These are phyloP conservation scores for Hypoxylon sp. DNA, from an alignment of 2,329 filamentous ascomycete species.

Conservation along the genomic window DNA sequence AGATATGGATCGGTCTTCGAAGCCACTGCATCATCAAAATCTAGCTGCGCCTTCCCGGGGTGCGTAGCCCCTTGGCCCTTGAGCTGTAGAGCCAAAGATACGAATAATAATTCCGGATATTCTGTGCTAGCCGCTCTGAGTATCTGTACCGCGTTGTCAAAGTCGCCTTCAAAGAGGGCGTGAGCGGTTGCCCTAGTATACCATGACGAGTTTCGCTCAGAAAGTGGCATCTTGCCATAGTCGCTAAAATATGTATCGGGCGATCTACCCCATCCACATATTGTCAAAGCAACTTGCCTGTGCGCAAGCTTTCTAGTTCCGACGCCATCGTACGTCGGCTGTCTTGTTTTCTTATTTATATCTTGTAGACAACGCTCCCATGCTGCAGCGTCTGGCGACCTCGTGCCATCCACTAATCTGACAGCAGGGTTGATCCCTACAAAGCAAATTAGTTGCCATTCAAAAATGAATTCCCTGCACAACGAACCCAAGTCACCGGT, in stretches of 20 bases:
- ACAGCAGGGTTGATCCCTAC: constrained; percentile 65
- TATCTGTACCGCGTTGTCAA: constrained; percentile 76
- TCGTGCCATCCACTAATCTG: constrained; percentile 63
- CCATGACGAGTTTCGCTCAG: constrained; percentile 67
- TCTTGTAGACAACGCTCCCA: constrained; percentile 75
- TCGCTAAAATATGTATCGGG: constrained; percentile 61
- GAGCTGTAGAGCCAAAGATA: constrained; percentile 76
- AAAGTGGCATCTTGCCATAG: constrained; percentile 60
- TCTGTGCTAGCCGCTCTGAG: constrained; percentile 76
- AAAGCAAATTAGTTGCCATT: constrained; percentile 36
- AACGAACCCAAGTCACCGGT: constrained; percentile 74
- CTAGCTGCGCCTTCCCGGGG: constrained; percentile 65
- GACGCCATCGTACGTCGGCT: constrained; percentile 75
- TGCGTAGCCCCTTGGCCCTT: constrained; percentile 66
- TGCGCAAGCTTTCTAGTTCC: constrained; percentile 77
- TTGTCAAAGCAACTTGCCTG: constrained; percentile 80
- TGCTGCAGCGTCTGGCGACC: constrained; percentile 64
- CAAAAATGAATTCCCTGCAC: constrained; percentile 29
- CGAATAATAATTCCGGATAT: constrained; percentile 76
- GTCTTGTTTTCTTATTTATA: constrained; percentile 73
- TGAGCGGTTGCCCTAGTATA: constrained; percentile 83
- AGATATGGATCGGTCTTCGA: constrained; percentile 83
- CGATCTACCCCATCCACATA: constrained; percentile 79
- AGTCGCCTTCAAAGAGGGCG: constrained; percentile 81
- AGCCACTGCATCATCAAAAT: constrained; percentile 72